Base-by-base conservation (phyloP, 1,139 yeast species). In the Hansenula sp. region DNA sequence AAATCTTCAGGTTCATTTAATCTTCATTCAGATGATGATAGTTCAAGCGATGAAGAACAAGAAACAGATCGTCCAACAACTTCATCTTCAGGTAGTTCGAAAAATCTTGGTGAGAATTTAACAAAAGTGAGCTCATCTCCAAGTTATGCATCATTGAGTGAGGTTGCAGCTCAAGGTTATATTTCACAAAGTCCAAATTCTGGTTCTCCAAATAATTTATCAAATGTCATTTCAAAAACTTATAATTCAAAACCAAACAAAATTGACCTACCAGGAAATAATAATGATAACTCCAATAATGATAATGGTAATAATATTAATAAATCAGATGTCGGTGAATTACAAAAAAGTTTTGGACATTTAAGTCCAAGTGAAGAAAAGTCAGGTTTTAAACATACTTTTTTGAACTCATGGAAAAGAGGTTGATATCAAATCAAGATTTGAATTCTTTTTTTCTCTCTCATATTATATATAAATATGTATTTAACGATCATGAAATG, bases 81-180 rank as follows among this genome's bases (percentile, higher is more conserved):
- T 43, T 10, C 19, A 17, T n/a, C 46, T n/a, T 22, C 43, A 6
- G 26, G 18, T n/a, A 36, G 32, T 12, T 18, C 12, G 3, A 43
- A 44, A 27, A 43, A 41, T 32, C 34, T 29, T 13, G 39, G 36
- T 29, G 46, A 40, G 27, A 43, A 37, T 41, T 32, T 50, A 33
- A 41, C 47, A 30, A 48, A 45, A 40, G 45, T 52, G 35, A 39
- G 56, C 37, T 42, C 57, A 18, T 47, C 58, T 3, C 54, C 59
- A 33, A 50, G 59, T 38, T 50, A 44, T 37, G 57, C 61, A 3
- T 66, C 78, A 11, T 59, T 75, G 31, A 72, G 77, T 37, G 76
- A 73, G 47, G 77, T 76, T 19, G 81, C 81, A 3, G 79, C 72
- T 12, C 56, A 58, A 12, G 68, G 68, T 1, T 61, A 52, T 36